A percentile compares a stretch with the other conserved stretches of the same genome.
phyloP scores from a whole-genome alignment of 75 land plant genomes.

The Chamaecyparis obtusa region DNA sequence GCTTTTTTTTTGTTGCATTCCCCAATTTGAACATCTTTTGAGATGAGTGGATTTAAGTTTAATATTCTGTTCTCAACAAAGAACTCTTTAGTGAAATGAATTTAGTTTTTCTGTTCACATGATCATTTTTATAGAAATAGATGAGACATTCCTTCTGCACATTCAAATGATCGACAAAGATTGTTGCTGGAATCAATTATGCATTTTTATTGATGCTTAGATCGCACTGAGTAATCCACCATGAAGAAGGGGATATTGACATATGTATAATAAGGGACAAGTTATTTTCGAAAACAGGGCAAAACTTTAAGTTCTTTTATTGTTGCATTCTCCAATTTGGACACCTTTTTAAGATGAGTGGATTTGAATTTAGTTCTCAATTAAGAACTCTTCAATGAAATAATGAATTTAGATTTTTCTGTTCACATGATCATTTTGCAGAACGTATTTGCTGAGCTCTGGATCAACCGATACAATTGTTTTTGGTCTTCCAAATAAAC shows the following conservation, averaged over 20 bases:
- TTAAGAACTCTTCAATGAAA: neutral
- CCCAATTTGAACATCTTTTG: neutral
- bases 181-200: too few relatives aligned
- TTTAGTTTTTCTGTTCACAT: too few relatives aligned
- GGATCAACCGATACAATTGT: slow-evolving; percentile 68
- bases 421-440: neutral
- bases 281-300: neutral
- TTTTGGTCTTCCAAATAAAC: slow-evolving; percentile 34
- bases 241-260: too few relatives aligned
- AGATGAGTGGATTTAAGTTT: neutral
- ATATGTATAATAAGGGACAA: too few relatives aligned
- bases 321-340: neutral
- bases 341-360: neutral
- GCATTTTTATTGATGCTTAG: too few relatives aligned
- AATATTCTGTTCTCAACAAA: neutral
- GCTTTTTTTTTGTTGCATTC: neutral
- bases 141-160: too few relatives aligned
- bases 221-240: too few relatives aligned
- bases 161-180: too few relatives aligned
- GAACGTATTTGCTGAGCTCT: slow-evolving; percentile 35
- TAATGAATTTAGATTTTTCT: neutral
- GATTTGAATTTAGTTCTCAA: neutral
- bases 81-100: too few relatives aligned
- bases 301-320: neutral
- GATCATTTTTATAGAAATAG: too few relatives aligned